These are phyloP conservation scores for Manihot esculenta DNA, from an alignment of 441 rosid genomes.

Conservation along the genomic window DNA sequence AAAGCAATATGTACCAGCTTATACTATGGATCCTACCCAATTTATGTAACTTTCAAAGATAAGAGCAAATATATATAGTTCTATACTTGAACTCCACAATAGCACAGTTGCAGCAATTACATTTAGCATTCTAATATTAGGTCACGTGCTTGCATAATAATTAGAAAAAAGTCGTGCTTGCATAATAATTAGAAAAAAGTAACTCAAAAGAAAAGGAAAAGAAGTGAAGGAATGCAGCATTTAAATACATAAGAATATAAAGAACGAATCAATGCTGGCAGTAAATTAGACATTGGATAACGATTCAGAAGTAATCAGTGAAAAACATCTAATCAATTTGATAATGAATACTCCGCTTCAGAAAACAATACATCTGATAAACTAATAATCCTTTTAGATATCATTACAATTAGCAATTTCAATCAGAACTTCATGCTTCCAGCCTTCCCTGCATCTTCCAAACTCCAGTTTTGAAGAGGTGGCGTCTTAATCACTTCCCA, in stretches of 20 bases:
- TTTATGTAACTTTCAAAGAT: not conserved
- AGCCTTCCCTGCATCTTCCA: not conserved
- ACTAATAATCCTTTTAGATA: not conserved
- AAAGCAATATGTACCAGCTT: not conserved
- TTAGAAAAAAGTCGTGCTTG: too few species aligned
- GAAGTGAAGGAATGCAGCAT: too few species aligned
- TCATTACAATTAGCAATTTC: not conserved
- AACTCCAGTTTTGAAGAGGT: not conserved
- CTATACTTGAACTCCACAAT: not conserved
- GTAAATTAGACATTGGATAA: not conserved
- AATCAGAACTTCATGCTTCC: not conserved
- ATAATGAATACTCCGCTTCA: not conserved
- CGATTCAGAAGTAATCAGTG: not conserved
- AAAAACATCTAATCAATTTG: not conserved
- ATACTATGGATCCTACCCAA: not conserved
- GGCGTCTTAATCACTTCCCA: not conserved
- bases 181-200: too few species aligned
- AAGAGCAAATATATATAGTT: not conserved
- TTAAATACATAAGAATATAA: too few species aligned
- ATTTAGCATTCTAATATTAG: not conserved
- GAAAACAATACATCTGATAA: not conserved
- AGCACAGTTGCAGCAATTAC: not conserved
- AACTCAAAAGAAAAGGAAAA: too few species aligned
- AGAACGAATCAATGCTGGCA: not conserved
- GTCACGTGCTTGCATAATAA: too few species aligned